Base-by-base conservation (phyloP, 345 rosid species). In the Eucalyptus cloeziana region DNA sequence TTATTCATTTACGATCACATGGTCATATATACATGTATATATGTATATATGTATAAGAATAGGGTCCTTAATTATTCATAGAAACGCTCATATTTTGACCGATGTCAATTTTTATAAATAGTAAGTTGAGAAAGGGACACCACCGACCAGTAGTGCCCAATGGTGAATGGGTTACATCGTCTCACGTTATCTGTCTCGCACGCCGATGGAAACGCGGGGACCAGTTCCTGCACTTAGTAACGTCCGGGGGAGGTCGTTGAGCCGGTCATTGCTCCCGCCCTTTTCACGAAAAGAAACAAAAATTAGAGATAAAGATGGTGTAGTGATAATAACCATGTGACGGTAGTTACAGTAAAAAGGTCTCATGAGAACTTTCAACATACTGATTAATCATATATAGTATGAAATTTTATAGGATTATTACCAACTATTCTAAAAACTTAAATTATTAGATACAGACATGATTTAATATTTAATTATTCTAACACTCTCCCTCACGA, bases 391-490 rank as follows among this genome's bases (percentile, higher is more conserved):
- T 64, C 9, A 64, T 16, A 16, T 19, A 7, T 67, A 3, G 40
- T 2, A 67, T 7, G 58, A 21, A 4, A 52, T 52, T 19, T 52
- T 52, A 19, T 3, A 52, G 10, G 0, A 52, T 52, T 10, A 19
- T 3, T 52, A 52, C 0, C 5, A 52, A 52, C 4, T 19, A 52
- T 7, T 52, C 21, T 52, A 0, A 52, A 19, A 52, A 3, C 2
- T 52, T 7, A 21, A 52, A 4, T 52, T 21, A 7, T 52, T 52
- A 52, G 0, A 52, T 52, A 4, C 2, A 19, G 0, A 52, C 0
- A 2, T 52, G 5, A 52, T 52, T 52, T 52, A 21, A 21, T 21
- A 52, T 21, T 52, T 52, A 8, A 52, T 52, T 3, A 52, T 52
- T 52, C 2, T 10, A 52, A 52, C 5, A 52, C 25, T 21, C 24